These are phyloP conservation scores for Anethum foeniculum DNA, from an alignment of 140 eudicot genomes.

Conservation along the genomic window DNA sequence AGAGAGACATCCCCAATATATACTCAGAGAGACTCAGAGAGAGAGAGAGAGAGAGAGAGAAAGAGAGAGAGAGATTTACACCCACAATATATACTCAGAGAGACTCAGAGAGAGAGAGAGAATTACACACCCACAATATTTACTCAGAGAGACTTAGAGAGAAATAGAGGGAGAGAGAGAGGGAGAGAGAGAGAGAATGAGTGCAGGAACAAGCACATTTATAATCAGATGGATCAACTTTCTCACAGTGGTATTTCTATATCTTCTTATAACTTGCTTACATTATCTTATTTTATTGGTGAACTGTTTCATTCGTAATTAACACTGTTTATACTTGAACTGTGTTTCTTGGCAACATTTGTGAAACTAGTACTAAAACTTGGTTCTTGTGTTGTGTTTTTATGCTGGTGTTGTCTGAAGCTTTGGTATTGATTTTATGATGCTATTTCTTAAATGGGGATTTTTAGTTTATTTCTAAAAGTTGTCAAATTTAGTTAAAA, in stretches of 20 bases:
- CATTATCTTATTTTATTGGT: not conserved
- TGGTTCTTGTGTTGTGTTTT: not conserved
- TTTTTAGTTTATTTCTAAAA: not conserved
- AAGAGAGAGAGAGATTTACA: too few species aligned
- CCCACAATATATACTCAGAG: too few species aligned
- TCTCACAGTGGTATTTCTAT: conserved; percentile 41
- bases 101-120: not conserved
- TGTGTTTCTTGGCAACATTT: not conserved
- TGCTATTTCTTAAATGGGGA: not conserved
- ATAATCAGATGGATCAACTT: conserved; percentile 79
- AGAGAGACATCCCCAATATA: too few species aligned
- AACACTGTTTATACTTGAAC: not conserved
- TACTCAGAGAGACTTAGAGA: too few species aligned
- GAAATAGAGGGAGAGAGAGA: too few species aligned
- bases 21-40: too few species aligned
- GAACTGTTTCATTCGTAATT: not conserved
- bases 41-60: too few species aligned
- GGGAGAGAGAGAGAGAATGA: conserved; percentile 14
- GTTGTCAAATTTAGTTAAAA: not conserved
- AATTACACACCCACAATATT: too few species aligned
- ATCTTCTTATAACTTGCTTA: not conserved
- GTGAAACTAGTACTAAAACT: not conserved
- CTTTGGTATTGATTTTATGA: not conserved
- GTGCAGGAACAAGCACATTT: conserved; percentile 65
- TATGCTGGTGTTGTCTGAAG: not conserved